Evolutionary conservation across 139 green algal genomes (phyloP), one percentile per base, ranked within the genome.

Genomic region (Zygnema circumcarinatum): DNA sequence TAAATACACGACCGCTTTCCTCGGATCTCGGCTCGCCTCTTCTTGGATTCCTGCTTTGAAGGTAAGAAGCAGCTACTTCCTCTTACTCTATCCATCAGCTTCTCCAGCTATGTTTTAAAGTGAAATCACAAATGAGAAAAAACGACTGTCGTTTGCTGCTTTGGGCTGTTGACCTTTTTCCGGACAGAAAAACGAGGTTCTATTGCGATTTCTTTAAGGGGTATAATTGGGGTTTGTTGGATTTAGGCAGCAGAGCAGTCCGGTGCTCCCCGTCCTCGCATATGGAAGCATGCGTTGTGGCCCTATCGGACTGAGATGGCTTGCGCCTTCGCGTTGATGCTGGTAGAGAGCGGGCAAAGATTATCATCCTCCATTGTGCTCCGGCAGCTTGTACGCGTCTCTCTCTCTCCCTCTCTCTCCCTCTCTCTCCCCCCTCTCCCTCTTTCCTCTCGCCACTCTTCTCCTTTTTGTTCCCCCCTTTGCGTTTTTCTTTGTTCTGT

Each of bases 211-310:
- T 72, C 54, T 72, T 25, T 29, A 72, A 29, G 29, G 54, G 29
- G 54, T 72, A 72, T 72, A 25, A 29, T 72, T 72, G 29, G 54
- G 54, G 54, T 33, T 25, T 33, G 54, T 33, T 25, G 54, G 54
- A 29, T 2, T 21, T n/a, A 3, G 0, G 74, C 31, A 40, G n/a
- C 53, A 3, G 74, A 38, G 74, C n/a, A 39, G 74, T 38, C 39
- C 39, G 74, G 56, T 16, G 20, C 33, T 33, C 69, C 16, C 33
- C 38, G 69, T 38, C 31, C 31, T 38, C n/a, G 32, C 39, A 68
- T 62, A 38, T 81, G 74, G 74, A 40, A 31, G 74, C 31, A 62
- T n/a, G 1, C 1, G 32, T 11, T 81, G 74, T 81, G 74, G 74
- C 74, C 74, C 31, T 81, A 68, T 29, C 2, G 74, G 31, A 68